Evolutionary conservation across 2,329 filamentous ascomycete genomes (phyloP).

Genomic region (Xylariaceae sp.): DNA sequence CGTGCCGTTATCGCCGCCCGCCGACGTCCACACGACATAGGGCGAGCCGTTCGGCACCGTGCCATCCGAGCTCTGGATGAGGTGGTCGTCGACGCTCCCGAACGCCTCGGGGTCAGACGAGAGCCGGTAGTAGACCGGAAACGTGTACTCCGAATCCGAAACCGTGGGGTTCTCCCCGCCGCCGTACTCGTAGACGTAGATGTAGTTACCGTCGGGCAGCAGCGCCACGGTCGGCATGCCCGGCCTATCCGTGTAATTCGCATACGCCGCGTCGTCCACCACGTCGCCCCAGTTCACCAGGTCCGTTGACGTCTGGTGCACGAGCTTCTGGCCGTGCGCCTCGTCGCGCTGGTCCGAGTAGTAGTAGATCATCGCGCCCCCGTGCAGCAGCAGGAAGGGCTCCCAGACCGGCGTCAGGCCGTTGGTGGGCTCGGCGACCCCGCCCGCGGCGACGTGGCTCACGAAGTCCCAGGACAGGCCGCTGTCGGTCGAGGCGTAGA

Average conservation of each 20-base stretch:
- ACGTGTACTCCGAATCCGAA: slow-evolving; percentile 13
- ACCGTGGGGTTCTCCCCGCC: slow-evolving; percentile 22
- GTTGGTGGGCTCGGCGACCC: slow-evolving; percentile 58
- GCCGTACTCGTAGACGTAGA: slow-evolving; percentile 43
- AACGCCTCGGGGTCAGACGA: slow-evolving; percentile 25
- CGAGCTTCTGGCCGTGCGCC: slow-evolving; percentile 62
- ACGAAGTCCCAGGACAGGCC: slow-evolving; percentile 65
- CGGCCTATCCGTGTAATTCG: slow-evolving; percentile 24
- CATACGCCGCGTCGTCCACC: slow-evolving; percentile 59
- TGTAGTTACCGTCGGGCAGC: slow-evolving; percentile 56
- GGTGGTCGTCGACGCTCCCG: slow-evolving; percentile 14
- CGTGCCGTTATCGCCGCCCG: slow-evolving; percentile 27
- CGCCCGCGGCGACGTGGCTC: slow-evolving; percentile 60
- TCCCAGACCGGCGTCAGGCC: slow-evolving; percentile 69
- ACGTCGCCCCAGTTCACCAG: slow-evolving; percentile 54
- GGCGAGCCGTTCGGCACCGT: slow-evolving; percentile 26
- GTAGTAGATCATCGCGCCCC: slow-evolving; percentile 59
- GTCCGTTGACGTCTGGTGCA: slow-evolving; percentile 59
- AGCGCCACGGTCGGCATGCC: slow-evolving; percentile 45
- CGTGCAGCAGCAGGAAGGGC: slow-evolving; percentile 58
- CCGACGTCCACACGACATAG: slow-evolving; percentile 30
- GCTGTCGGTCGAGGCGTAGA: slow-evolving; percentile 61
- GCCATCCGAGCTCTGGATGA: slow-evolving; percentile 19
- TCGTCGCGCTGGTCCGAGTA: slow-evolving; percentile 66
- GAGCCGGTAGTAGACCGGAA: slow-evolving; percentile 29